phyloP scores from a whole-genome alignment of 805 yeast genomes.

The Teunomyces stri region DNA sequence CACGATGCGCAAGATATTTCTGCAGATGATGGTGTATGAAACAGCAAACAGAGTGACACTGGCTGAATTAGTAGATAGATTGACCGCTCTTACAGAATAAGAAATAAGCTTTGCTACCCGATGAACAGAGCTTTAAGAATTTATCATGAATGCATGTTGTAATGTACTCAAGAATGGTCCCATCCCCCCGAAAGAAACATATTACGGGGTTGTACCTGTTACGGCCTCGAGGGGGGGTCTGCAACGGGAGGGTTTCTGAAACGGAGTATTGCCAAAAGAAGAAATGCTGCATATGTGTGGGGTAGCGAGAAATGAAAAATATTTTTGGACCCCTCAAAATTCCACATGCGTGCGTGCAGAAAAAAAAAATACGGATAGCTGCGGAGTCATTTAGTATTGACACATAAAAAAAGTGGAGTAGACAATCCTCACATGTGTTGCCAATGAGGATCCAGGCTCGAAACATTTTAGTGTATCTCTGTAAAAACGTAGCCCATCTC shows the following conservation, averaged over 20 bases:
- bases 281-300: not conserved
- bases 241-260: not conserved
- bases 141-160: no score
- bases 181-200: not conserved
- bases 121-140: not conserved
- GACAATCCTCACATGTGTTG: not conserved
- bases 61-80: not conserved
- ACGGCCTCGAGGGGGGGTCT: no score
- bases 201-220: no score
- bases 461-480: not conserved
- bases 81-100: not conserved
- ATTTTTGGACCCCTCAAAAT: not conserved
- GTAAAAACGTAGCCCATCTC: not conserved
- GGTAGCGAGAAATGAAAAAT: not conserved
- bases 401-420: not conserved
- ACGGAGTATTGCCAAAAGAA: not conserved
- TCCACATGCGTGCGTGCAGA: not conserved
- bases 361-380: not conserved
- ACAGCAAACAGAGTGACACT: not conserved
- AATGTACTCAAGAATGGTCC: not conserved
- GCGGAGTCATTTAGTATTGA: not conserved
- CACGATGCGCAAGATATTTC: not conserved
- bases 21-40: slow-evolving; percentile 7
- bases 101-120: not conserved
- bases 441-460: not conserved